phyloP scores from a whole-genome alignment of 768 basidiomycete species.

The Suillus plorans region DNA sequence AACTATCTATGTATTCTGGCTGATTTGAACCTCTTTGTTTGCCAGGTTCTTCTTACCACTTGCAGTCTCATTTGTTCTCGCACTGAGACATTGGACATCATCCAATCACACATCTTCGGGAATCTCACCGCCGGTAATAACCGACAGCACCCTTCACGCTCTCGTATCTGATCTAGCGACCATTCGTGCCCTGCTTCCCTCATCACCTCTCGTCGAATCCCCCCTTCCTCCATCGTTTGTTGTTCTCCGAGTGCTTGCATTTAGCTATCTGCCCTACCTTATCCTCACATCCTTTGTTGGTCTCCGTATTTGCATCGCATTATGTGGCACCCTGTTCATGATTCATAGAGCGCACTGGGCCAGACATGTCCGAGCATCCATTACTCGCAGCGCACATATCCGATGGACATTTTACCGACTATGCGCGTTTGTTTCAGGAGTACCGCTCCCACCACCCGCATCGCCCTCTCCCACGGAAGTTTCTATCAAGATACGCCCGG shows the following conservation, averaged over 20 bases:
- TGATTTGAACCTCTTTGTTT: conserved; percentile 3
- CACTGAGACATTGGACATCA: conserved; percentile 29
- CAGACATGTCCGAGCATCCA: conserved; percentile 46
- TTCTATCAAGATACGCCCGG: conserved; percentile 18
- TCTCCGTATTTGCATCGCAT: conserved; percentile 57
- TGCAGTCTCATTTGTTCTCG: conserved; percentile 40
- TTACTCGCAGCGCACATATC: conserved; percentile 67
- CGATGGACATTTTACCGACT: conserved; percentile 59
- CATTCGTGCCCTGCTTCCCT: conserved; percentile 61
- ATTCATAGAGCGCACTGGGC: conserved; percentile 72
- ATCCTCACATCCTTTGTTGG: conserved; percentile 62
- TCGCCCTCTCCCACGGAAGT: conserved; percentile 31
- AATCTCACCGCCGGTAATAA: conserved; percentile 44
- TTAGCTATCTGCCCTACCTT: conserved; percentile 67
- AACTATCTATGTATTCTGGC: conserved; percentile 7
- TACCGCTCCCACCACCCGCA: conserved; percentile 44
- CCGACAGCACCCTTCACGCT: conserved; percentile 53
- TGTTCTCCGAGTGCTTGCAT: conserved; percentile 54
- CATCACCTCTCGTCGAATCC: conserved; percentile 28
- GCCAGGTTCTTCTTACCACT: conserved; percentile 61
- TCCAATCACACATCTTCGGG: conserved; percentile 13
- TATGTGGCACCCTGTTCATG: conserved; percentile 57
- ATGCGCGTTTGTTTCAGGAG: conserved; percentile 54
- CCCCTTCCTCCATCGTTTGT: conserved; percentile 29
- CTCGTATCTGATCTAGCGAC: conserved; percentile 64